phyloP scores from a whole-genome alignment of 441 rosid species.

The Codiaeum variegatum region DNA sequence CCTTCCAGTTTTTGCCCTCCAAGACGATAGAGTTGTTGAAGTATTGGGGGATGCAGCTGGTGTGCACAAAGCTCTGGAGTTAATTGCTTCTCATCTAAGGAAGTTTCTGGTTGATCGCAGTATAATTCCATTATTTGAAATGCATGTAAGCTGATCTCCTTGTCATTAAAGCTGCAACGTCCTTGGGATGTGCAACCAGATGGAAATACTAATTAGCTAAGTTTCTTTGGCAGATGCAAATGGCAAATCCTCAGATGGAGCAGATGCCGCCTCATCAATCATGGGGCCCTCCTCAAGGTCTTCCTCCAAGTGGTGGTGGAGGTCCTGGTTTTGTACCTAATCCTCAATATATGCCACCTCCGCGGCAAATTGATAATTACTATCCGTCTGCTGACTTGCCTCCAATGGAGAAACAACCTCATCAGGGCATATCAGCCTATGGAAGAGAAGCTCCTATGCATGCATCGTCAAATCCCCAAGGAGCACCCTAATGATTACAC shows the following conservation, averaged over 20 bases:
- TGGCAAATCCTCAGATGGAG: conserved; percentile 67
- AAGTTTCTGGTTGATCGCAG: conserved; percentile 95
- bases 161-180: not conserved
- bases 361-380: conserved; percentile 68
- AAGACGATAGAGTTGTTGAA: conserved; percentile 96
- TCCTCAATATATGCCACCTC: conserved; percentile 79
- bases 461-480: conserved; percentile 52
- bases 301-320: conserved; percentile 63
- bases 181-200: conserved; percentile 6
- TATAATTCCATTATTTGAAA: conserved; percentile 81
- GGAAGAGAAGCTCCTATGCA: conserved; percentile 87
- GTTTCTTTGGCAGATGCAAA: conserved; percentile 62
- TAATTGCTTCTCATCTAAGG: conserved; percentile 86
- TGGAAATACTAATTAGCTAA: conserved; percentile 16
- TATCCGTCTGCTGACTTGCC: conserved; percentile 78
- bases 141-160: conserved; percentile 47
- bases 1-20: conserved; percentile 89
- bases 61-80: conserved; percentile 88
- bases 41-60: conserved; percentile 75
- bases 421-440: conserved; percentile 90
- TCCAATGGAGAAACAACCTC: conserved; percentile 84
- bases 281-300: conserved; percentile 93
- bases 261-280: conserved; percentile 83
- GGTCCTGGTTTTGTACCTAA: conserved; percentile 71
- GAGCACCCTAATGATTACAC: conserved; percentile 82